Base-by-base conservation (phyloP, 2,329 filamentous ascomycete genomes). In the Aureobasidium zeae region DNA sequence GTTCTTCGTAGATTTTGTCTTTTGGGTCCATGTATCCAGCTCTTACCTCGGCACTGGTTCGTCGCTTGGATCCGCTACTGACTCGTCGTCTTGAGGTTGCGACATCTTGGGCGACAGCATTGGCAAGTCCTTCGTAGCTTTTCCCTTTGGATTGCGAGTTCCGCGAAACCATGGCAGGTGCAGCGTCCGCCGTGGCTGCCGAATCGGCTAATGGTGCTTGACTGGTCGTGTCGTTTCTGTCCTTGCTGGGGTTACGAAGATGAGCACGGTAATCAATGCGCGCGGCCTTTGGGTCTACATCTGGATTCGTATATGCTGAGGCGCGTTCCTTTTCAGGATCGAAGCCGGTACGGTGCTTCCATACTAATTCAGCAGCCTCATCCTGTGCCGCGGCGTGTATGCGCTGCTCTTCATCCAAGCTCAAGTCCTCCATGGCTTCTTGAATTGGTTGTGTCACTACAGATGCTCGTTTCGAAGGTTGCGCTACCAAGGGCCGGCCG, bases 1-100 rank as follows among this genome's bases (percentile, higher is more conserved):
- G 83, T 58, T 95, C 89, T 61, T 95, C 88, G 71, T 86, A 95
- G 48, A 95, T 88, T 56, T 85, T 79, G 57, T 87, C 82, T 24
- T 80, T 77, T 2, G 80, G 81, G 48, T 77, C 75, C 51, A 71
- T 70, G 58, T 86, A 87, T 2, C 79, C 74, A 43, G 71, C 75
- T 52, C 74, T 68, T 47, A 80, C 65, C 17, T 83, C 79, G 15
- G 79, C 81, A 57, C 81, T 86, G 55, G 79, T 73, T 48, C 83
- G 73, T 44, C 51, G 51, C 61, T 76, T 80, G 54, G 76, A 70
- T 53, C 78, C 81, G 55, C 77, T 81, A 50, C 78, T 78, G 24
- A 73, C 74, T 29, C 76, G 69, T 17, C 68, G 59, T 33, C 65
- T 51, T 16, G 58, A 55, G 16, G 53, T 52, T 2, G 53, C 55